Percentiles rank a stretch among this genome's conserved stretches.
These are phyloP conservation scores for Mucor irregularis DNA, from an alignment of 371 early-diverging fungal genomes.

Conservation along the genomic window DNA sequence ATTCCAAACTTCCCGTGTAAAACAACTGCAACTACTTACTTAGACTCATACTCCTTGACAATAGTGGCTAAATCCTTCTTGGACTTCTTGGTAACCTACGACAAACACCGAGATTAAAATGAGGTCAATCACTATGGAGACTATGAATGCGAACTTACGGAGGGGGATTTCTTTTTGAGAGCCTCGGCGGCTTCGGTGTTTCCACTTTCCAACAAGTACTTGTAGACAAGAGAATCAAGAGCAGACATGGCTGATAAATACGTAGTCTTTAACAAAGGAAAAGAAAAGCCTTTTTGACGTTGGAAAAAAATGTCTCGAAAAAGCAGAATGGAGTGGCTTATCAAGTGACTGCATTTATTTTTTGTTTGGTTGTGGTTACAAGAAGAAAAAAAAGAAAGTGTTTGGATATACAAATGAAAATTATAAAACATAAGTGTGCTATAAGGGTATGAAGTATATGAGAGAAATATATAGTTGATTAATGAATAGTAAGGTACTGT, in stretches of 20 bases:
- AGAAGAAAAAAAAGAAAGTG: not conserved
- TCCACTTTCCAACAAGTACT: conserved; percentile 25
- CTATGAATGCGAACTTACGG: no score
- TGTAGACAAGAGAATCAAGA: conserved; percentile 30
- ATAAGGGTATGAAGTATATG: not conserved
- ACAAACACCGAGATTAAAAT: not conserved
- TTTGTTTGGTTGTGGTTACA: not conserved
- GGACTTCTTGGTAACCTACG: conserved; percentile 13
- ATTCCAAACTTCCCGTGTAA: not conserved
- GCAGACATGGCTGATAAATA: not conserved
- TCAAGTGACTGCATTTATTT: no score
- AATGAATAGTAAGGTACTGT: conserved; percentile 27
- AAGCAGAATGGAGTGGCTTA: no score
- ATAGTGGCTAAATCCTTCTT: conserved; percentile 16
- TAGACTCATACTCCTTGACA: conserved; percentile 10
- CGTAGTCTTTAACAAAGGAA: not conserved
- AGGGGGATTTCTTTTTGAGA: conserved; percentile 23
- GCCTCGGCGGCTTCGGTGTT: conserved; percentile 29
- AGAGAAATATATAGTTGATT: no score
- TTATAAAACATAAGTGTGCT: no score
- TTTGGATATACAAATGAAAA: not conserved
- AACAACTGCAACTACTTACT: not conserved
- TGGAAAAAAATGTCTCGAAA: not conserved
- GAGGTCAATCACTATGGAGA: no score
- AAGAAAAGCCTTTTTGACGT: no score